Conservation (phyloP, 805 yeast genomes). For the Myxozyma kluyveri region DNA sequence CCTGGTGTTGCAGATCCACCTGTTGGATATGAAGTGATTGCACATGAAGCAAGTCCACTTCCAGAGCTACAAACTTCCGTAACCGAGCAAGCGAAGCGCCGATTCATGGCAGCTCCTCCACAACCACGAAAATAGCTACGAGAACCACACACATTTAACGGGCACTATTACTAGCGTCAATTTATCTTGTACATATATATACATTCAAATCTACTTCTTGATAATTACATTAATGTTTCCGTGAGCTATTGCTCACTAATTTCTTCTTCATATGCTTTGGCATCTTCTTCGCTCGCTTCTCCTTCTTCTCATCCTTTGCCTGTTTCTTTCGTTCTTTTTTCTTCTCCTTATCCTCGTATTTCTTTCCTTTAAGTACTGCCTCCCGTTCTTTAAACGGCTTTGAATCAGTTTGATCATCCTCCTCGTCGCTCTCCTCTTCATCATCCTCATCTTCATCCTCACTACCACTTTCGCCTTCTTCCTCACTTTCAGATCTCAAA, state of each 20-base stretch:
- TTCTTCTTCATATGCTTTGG: constrained; percentile 81
- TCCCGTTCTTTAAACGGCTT: constrained; percentile 45
- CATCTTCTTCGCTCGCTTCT: constrained; percentile 76
- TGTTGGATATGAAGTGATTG: constrained; percentile 31
- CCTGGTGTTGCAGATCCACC: constrained; percentile 43
- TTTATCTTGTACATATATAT: not conserved
- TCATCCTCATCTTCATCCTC: constrained; percentile 38
- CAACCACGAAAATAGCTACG: too few relatives aligned
- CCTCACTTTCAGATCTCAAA: constrained; percentile 7
- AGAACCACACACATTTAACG: too few relatives aligned
- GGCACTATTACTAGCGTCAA: too few relatives aligned
- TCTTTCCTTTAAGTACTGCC: constrained; percentile 61
- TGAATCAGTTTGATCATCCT: constrained; percentile 39
- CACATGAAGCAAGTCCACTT: constrained; percentile 21
- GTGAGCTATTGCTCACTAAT: constrained; percentile 53
- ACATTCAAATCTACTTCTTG: not conserved
- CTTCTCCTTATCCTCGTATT: constrained; percentile 69
- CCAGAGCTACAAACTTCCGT: constrained; percentile 20
- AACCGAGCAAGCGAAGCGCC: constrained; percentile 20
- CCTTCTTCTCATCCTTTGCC: constrained; percentile 73
- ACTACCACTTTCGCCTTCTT: constrained; percentile 34
- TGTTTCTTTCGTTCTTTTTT: constrained; percentile 56
- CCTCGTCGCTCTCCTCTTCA: constrained; percentile 39
- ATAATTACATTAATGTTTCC: constrained; percentile 8
- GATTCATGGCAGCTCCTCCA: constrained; percentile 15